Base-by-base conservation (phyloP, 2,329 filamentous ascomycete genomes). In the Hymenoscyphus scutula region DNA sequence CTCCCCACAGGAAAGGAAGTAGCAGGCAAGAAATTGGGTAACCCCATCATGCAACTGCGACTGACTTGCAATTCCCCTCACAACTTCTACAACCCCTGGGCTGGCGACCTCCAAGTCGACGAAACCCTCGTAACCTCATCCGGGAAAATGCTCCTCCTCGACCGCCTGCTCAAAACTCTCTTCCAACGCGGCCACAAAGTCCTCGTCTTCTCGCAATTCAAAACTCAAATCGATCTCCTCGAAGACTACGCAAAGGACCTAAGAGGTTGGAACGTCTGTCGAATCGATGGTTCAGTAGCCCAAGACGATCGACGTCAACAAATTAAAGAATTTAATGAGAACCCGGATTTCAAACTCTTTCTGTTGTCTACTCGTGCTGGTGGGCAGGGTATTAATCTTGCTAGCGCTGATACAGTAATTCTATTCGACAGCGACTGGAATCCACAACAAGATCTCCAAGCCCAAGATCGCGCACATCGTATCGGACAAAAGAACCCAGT, bases 181-280 rank as follows among this genome's bases (percentile, higher is more conserved):
- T 89, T 99, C 63, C 68, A 79, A 0, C 82, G 85, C 0, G 89
- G 85, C 3, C 93, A 97, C 78, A 98, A 98, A 73, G 89, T 98
- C 30, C 84, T 99, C 54, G 92, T 99, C 58, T 99, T 99, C 76
- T 96, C 91, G 0, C 95, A 99, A 73, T 99, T 99, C 78, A 96
- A 93, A 62, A 96, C 89, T 0, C 93, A 97, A 67, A 85, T 99
- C 0, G 92, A 98, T 71, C 89, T 99, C 1, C 80, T 99, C 0
- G 87, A 96, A 66, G 89, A 94, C 61, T 99, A 97, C 77, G 92
- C 92, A 55, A 80, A 78, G 3, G 83, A 87, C n/a, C 82, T 98
- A 1, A 88, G 91, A 7, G 78, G 81, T 1, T 97, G 92, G 91
- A 84, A 87, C 1, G 83, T 89, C 27, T 97, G 93, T 72, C 91